phyloP scores from a whole-genome alignment of 78 protist genomes.

The Isochrysis galbana region DNA sequence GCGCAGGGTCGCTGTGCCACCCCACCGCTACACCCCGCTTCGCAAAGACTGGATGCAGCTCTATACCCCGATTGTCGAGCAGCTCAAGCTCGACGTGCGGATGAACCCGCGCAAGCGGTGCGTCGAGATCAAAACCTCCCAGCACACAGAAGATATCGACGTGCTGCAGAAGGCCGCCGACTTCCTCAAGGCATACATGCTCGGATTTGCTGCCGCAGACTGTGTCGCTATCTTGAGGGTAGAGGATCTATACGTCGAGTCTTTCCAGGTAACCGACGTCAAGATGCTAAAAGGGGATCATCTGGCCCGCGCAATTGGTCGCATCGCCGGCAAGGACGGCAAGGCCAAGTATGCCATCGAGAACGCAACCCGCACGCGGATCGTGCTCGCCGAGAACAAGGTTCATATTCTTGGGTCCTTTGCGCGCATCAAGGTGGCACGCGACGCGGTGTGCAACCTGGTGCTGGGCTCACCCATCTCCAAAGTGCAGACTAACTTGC shows the following conservation, averaged over 20 bases:
- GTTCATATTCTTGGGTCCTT: slow-evolving; percentile 95
- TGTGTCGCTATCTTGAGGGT: slow-evolving; percentile 95
- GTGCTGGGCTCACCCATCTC: slow-evolving; percentile 78
- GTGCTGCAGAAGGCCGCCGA: slow-evolving; percentile 92
- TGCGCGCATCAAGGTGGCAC: slow-evolving; percentile 85
- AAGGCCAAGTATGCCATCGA: slow-evolving; percentile 94
- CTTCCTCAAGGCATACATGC: slow-evolving; percentile 88
- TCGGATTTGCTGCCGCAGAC: slow-evolving; percentile 94
- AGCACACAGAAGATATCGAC: slow-evolving; percentile 65
- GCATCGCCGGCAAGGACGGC: slow-evolving; percentile 97
- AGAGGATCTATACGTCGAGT: slow-evolving; percentile 96
- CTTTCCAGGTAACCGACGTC: slow-evolving; percentile 75
- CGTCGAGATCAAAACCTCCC: slow-evolving; percentile 59
- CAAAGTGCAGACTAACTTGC: slow-evolving; percentile 73
- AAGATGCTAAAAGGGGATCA: slow-evolving; percentile 93
- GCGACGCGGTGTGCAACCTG: slow-evolving; percentile 87
- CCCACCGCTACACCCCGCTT: slow-evolving; percentile 88
- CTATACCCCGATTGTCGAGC: slow-evolving; percentile 93
- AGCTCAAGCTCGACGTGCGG: slow-evolving; percentile 61
- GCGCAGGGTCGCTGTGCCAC: slow-evolving; percentile 76
- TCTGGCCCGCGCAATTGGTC: slow-evolving; percentile 95
- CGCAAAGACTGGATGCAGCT: slow-evolving; percentile 85
- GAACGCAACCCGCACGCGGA: slow-evolving; percentile 93
- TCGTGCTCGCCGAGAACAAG: slow-evolving; percentile 95
- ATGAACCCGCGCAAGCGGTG: slow-evolving; percentile 19